Evolutionary conservation across 2,329 filamentous ascomycete genomes (phyloP).

Genomic region (Aspergillus luchuensis): DNA sequence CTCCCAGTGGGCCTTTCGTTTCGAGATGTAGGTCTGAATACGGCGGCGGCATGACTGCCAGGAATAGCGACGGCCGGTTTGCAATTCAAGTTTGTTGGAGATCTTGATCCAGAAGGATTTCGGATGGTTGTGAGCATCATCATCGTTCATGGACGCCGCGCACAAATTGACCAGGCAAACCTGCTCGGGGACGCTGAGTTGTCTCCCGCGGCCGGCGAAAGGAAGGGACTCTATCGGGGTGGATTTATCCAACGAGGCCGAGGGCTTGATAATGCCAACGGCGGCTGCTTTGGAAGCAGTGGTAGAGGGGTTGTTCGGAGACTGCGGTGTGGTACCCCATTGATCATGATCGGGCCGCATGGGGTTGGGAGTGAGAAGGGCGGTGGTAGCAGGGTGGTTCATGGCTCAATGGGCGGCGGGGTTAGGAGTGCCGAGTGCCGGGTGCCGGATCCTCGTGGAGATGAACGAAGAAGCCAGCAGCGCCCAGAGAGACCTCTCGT

Average conservation of each 20-base stretch:
- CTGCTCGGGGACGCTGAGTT: constrained; percentile 19
- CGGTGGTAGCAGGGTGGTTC: neutral
- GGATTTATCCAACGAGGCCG: constrained; percentile 7
- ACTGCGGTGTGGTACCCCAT: constrained; percentile 16
- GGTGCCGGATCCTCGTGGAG: neutral
- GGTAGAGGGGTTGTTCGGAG: constrained; percentile 7
- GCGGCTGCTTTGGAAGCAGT: constrained; percentile 10
- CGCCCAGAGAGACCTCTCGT: neutral
- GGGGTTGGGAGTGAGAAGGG: neutral
- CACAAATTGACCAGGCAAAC: constrained; percentile 22
- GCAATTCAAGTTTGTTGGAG: constrained; percentile 15
- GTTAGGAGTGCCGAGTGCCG: no score
- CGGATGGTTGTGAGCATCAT: constrained; percentile 15
- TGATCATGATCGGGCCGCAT: constrained; percentile 1
- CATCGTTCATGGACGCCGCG: constrained; percentile 18
- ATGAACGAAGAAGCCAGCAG: neutral
- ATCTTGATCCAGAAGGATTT: constrained; percentile 29
- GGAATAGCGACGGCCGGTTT: constrained; percentile 29
- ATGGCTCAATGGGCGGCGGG: neutral
- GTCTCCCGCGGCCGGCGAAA: constrained; percentile 13
- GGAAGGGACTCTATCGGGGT: constrained; percentile 1
- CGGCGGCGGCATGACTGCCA: constrained; percentile 33
- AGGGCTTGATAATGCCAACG: neutral
- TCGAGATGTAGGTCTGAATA: constrained; percentile 21
- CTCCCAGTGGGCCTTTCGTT: constrained; percentile 15